Percentiles rank a stretch among this genome's conserved stretches.
These are phyloP conservation scores for Suillus sp. DNA, from an alignment of 768 basidiomycete species.

Conservation along the genomic window DNA sequence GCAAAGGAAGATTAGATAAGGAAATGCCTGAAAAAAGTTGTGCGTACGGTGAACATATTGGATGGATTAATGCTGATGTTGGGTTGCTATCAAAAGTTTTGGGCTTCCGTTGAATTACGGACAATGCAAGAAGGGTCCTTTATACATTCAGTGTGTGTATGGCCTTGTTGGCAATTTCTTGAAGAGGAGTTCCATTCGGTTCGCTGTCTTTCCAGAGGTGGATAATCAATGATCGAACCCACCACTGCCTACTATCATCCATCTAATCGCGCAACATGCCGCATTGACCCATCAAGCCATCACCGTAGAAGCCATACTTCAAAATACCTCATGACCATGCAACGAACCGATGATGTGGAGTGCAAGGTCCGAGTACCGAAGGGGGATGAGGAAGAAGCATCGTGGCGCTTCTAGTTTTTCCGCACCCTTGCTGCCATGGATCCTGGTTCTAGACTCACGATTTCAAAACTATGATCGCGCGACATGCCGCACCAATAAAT, in stretches of 20 bases:
- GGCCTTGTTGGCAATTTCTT: not conserved
- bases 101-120: not conserved
- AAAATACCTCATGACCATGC: not conserved
- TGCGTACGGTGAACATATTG: constrained; percentile 1
- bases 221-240: not conserved
- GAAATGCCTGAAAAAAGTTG: not conserved
- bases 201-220: not conserved
- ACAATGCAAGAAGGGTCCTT: not conserved
- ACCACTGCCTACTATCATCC: not conserved
- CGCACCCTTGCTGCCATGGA: not conserved
- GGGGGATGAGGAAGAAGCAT: not conserved
- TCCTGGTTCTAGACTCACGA: not conserved
- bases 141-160: not conserved
- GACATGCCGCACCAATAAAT: not conserved
- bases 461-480: not conserved
- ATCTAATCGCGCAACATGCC: not conserved
- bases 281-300: not conserved
- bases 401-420: not conserved
- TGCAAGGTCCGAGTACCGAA: not conserved
- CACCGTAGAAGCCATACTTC: not conserved
- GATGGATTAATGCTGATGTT: not conserved
- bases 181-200: not conserved
- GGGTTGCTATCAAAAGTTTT: not conserved
- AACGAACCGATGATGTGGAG: not conserved
- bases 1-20: not conserved